These are phyloP conservation scores for Hanseniaspora gamundiae DNA, from an alignment of 1,139 yeast species.

Conservation along the genomic window DNA sequence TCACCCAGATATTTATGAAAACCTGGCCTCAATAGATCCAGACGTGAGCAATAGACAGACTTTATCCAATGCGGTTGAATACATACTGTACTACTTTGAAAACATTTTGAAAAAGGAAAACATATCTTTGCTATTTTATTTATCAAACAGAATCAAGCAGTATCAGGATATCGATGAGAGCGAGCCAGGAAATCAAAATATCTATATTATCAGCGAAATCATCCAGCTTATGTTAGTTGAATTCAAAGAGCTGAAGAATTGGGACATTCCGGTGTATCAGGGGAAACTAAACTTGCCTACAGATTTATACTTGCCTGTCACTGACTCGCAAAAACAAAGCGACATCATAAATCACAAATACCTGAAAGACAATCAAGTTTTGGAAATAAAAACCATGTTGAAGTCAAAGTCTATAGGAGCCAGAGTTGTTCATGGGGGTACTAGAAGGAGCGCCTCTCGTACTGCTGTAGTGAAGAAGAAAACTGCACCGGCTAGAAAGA, in stretches of 20 bases:
- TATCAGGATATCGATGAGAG: constrained; percentile 44
- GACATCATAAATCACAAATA: constrained; percentile 11
- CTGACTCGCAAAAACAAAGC: constrained; percentile 22
- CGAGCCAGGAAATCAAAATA: constrained; percentile 29
- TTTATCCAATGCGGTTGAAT: constrained; percentile 41
- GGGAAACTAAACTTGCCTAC: constrained; percentile 57
- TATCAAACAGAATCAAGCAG: constrained; percentile 72
- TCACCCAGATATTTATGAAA: constrained; percentile 51
- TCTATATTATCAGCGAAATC: constrained; percentile 63
- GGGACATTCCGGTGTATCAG: constrained; percentile 76
- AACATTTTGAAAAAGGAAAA: constrained; percentile 55
- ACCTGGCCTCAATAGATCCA: constrained; percentile 21
- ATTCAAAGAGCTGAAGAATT: constrained; percentile 42
- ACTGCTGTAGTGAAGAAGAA: constrained; percentile 1
- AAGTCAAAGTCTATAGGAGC: constrained; percentile 15
- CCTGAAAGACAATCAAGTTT: constrained; percentile 9
- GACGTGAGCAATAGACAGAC: constrained; percentile 19
- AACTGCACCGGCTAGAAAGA: constrained; percentile 6
- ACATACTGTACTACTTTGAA: constrained; percentile 48
- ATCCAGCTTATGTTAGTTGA: constrained; percentile 55
- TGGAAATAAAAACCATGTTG: constrained; percentile 13
- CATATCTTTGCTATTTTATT: constrained; percentile 59
- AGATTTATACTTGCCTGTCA: constrained; percentile 53
- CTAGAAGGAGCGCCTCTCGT: constrained; percentile 5
- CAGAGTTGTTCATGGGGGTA: constrained; percentile 12